phyloP scores from a whole-genome alignment of 148 eudicot genomes.

The Suaeda aralocaspica region DNA sequence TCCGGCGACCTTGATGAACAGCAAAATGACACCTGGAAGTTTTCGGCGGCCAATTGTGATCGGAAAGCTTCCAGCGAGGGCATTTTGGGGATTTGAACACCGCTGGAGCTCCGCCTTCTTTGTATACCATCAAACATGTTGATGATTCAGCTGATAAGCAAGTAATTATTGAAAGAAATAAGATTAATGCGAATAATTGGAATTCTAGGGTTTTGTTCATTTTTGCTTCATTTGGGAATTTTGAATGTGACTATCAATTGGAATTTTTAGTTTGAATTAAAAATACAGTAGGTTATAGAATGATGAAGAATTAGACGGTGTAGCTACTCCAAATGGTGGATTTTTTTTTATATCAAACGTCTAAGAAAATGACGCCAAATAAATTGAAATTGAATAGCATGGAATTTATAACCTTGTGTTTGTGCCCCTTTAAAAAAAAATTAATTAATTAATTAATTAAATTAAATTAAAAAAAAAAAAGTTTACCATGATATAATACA shows the following conservation, averaged over 20 bases:
- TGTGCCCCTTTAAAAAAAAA: no score
- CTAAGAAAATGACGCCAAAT: background rate
- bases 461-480: no score
- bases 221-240: conserved; percentile 10
- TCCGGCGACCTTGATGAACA: conserved; percentile 67
- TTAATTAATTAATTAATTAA: no score
- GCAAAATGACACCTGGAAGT: conserved; percentile 55
- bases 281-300: no score
- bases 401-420: no score
- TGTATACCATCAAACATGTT: conserved; percentile 74
- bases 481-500: no score
- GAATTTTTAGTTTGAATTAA: background rate
- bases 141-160: conserved; percentile 48
- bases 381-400: background rate
- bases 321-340: no score
- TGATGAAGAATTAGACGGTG: no score
- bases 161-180: conserved; percentile 17
- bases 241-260: no score
- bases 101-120: conserved; percentile 93
- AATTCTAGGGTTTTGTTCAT: conserved; percentile 30
- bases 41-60: conserved; percentile 26
- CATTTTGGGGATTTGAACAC: conserved; percentile 92
- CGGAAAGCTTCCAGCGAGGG: conserved; percentile 79
- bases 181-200: background rate
- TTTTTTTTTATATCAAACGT: no score